phyloP scores from a whole-genome alignment of 805 yeast species.

The Candida jianshihensis region DNA sequence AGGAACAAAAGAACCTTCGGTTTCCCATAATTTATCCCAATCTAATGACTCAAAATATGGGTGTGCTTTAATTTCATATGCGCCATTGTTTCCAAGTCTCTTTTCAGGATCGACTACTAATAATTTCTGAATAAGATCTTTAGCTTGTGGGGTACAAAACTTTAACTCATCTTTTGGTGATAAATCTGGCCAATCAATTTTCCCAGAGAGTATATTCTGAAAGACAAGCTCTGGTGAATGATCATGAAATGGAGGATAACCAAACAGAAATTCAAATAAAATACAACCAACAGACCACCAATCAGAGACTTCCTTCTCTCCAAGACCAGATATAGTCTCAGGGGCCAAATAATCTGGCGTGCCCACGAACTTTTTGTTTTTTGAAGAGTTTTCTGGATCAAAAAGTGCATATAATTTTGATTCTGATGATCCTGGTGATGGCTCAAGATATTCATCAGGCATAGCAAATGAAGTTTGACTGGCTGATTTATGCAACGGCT shows the following conservation, averaged over 20 bases:
- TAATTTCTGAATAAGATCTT: constrained; percentile 61
- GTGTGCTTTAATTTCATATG: constrained; percentile 72
- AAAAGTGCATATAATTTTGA: constrained; percentile 52
- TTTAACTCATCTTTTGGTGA: constrained; percentile 44
- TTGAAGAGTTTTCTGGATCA: constrained; percentile 58
- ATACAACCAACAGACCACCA: constrained; percentile 99
- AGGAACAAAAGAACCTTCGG: constrained; percentile 82
- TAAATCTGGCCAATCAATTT: constrained; percentile 79
- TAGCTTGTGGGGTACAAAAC: constrained; percentile 59
- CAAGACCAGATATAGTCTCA: constrained; percentile 80
- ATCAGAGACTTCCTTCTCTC: constrained; percentile 79
- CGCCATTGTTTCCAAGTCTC: constrained; percentile 75
- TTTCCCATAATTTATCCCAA: constrained; percentile 68
- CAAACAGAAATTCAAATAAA: constrained; percentile 83
- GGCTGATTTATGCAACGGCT: constrained; percentile 41
- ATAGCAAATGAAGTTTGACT: constrained; percentile 54
- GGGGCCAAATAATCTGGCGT: constrained; percentile 98
- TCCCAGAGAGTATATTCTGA: constrained; percentile 65
- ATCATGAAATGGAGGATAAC: constrained; percentile 93
- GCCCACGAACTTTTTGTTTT: constrained; percentile 73
- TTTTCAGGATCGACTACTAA: constrained; percentile 55
- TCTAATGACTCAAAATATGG: constrained; percentile 65
- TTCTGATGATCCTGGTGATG: constrained; percentile 6
- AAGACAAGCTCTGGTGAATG: constrained; percentile 74
- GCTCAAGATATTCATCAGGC: constrained; percentile 38